Conservation (phyloP, 495 filamentous ascomycete species). For the Hypoxylon fuscum region DNA sequence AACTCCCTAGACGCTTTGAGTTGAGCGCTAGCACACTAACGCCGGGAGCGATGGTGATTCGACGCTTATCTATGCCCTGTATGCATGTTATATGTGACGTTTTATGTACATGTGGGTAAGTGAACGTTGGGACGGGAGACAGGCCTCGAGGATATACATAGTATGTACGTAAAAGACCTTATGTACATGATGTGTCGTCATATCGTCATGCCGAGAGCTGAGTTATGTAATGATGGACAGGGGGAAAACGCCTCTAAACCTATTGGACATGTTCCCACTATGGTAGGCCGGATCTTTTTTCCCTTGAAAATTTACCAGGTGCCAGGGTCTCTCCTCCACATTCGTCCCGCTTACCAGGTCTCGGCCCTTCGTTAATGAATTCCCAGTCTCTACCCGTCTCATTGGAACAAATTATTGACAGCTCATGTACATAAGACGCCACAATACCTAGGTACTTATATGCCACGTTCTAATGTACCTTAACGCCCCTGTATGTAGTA, state of each 20-base stretch:
- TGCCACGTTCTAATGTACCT: conserved; percentile 2
- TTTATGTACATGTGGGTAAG: too few species aligned
- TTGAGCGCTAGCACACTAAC: not conserved
- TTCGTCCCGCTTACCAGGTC: conserved; percentile 2
- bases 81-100: conserved; percentile 1
- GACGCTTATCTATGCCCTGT: not conserved
- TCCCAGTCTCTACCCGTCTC: too few species aligned
- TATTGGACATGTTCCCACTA: not conserved
- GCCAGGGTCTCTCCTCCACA: not conserved
- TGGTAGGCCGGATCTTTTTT: too few species aligned
- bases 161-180: too few species aligned
- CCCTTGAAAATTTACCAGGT: not conserved
- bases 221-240: not conserved
- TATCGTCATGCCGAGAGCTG: not conserved
- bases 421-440: conserved; percentile 1
- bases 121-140: not conserved
- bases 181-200: too few species aligned
- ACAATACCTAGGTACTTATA: not conserved
- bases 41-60: not conserved
- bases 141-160: too few species aligned
- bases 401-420: not conserved
- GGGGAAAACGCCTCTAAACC: not conserved
- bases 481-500: not conserved
- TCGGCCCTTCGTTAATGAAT: not conserved
- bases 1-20: not conserved